Evolutionary conservation across 2,329 filamentous ascomycete genomes (phyloP).

Genomic region (Scorias spongiosa): DNA sequence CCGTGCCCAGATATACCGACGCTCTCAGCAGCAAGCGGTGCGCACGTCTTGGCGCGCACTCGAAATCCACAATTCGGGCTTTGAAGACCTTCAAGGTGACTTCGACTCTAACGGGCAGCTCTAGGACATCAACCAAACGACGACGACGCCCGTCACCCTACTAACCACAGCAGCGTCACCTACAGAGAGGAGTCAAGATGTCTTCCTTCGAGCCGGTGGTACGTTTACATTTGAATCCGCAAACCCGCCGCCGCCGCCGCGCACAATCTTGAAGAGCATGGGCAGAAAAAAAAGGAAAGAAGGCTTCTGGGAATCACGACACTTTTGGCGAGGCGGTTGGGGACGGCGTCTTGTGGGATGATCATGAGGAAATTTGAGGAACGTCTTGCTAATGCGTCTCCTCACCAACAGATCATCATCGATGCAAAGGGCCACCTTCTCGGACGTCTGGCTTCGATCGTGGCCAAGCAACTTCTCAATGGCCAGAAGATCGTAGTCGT

Average conservation of each 20-base stretch:
- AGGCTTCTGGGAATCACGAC: background rate
- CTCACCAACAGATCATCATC: conserved; percentile 64
- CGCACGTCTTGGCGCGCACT: background rate
- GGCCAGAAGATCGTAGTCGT: conserved; percentile 99
- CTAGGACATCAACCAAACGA: background rate
- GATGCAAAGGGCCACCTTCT: conserved; percentile 99
- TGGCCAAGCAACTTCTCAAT: conserved; percentile 97
- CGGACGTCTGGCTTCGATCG: conserved; percentile 93
- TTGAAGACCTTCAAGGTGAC: background rate
- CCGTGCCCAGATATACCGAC: background rate
- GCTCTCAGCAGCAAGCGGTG: background rate
- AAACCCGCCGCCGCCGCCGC: background rate
- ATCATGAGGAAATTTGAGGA: conserved; percentile 1
- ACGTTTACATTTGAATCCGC: conserved; percentile 23
- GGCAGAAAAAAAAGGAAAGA: conserved; percentile 1
- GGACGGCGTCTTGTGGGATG: conserved; percentile 1
- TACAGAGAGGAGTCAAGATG: conserved; percentile 25
- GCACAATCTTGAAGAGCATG: conserved; percentile 1
- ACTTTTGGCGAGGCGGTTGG: background rate
- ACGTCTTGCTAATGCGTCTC: conserved; percentile 8
- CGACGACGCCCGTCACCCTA: background rate
- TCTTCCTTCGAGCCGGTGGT: conserved; percentile 53
- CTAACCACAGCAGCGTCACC: background rate
- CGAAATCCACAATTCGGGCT: background rate
- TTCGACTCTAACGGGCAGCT: background rate